These are phyloP conservation scores for Annona cherimola DNA, from an alignment of 164 flowering plant species.

Conservation along the genomic window DNA sequence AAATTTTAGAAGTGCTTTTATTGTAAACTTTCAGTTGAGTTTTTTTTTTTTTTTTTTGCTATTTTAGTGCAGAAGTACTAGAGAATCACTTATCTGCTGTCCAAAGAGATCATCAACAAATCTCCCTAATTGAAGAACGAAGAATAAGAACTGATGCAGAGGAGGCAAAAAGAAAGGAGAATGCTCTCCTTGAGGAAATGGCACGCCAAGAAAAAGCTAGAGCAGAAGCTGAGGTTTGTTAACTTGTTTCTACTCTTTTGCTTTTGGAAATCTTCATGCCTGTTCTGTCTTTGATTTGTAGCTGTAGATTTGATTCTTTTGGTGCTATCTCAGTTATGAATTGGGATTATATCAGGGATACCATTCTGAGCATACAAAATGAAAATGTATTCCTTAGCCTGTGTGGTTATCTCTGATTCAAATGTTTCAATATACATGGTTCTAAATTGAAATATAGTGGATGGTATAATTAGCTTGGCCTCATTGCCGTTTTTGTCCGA, in stretches of 20 bases:
- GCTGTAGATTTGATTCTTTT: no score
- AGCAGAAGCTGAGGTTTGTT: constrained; percentile 64
- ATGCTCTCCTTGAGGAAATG: constrained; percentile 65
- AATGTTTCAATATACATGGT: no score
- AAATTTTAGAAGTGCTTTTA: background rate
- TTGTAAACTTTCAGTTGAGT: background rate
- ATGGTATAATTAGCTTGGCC: no score
- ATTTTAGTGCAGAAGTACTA: constrained; percentile 81
- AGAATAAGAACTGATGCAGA: constrained; percentile 79
- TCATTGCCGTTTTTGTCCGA: no score
- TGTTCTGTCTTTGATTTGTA: background rate
- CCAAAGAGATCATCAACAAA: constrained; percentile 74
- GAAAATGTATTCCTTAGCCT: no score
- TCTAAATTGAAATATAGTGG: no score
- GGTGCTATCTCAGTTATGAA: no score
- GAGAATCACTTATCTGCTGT: constrained; percentile 77
- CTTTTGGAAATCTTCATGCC: background rate
- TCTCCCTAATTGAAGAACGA: constrained; percentile 85
- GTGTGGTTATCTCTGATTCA: no score
- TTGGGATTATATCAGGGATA: no score
- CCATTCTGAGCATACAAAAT: no score
- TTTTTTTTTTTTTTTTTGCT: constrained; percentile 4
- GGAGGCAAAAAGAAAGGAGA: constrained; percentile 84
- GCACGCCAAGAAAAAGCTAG: constrained; percentile 59
- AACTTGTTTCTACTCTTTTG: background rate